A percentile compares a stretch with the other conserved stretches of the same genome.
Evolutionary conservation across 192 early-diverging fungal genomes (phyloP).

Genomic region (Coemansia sp.): DNA sequence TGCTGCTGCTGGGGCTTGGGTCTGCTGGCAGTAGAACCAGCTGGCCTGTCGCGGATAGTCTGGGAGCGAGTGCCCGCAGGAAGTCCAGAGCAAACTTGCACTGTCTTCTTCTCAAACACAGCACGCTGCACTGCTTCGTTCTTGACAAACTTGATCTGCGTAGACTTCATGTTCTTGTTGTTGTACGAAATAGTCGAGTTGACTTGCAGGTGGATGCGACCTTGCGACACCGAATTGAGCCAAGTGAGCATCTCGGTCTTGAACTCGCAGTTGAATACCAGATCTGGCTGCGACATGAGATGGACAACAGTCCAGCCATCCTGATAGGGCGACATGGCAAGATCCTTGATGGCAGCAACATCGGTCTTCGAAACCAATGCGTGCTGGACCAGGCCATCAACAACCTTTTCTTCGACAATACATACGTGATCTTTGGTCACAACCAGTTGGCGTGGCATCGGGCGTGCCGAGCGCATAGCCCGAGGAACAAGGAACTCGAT

Average conservation of each 20-base stretch:
- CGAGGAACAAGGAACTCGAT: constrained; percentile 66
- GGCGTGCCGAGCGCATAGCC: constrained; percentile 68
- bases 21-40: background rate
- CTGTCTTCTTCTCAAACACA: constrained; percentile 68
- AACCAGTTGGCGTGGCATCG: constrained; percentile 70
- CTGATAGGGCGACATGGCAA: constrained; percentile 65
- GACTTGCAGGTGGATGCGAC: constrained; percentile 60
- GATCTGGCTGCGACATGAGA: constrained; percentile 57
- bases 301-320: constrained; percentile 74
- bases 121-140: constrained; percentile 56
- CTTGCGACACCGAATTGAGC: constrained; percentile 57
- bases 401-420: constrained; percentile 58
- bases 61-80: constrained; percentile 56
- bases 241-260: constrained; percentile 73
- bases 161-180: constrained; percentile 72
- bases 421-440: constrained; percentile 60
- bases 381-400: constrained; percentile 55
- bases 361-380: constrained; percentile 56
- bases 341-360: constrained; percentile 54
- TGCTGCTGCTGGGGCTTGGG: constrained; percentile 1
- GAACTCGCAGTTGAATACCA: constrained; percentile 62
- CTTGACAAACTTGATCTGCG: constrained; percentile 72
- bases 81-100: constrained; percentile 60
- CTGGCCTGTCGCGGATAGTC: constrained; percentile 11
- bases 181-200: constrained; percentile 59